Base-by-base conservation (phyloP, 805 yeast genomes). In the Candida nitratophila region DNA sequence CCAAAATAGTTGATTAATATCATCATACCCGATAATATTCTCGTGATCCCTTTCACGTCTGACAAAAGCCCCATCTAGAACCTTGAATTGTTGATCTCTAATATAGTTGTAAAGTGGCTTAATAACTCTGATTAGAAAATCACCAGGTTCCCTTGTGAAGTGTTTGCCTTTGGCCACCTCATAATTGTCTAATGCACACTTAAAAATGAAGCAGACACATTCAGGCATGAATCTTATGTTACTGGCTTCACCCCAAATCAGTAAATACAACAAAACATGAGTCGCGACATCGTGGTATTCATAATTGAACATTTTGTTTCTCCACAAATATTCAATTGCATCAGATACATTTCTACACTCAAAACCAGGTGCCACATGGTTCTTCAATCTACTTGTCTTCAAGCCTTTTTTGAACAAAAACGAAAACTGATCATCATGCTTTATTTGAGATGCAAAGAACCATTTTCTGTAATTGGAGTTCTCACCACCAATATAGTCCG, bases 401-500 rank as follows among this genome's bases (percentile, higher is more conserved):
- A 79, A 75, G 31, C 83, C 73, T 46, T 76, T 73, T 45, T 79
- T 79, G 48, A 76, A 64, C 57, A 77, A 79, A 51, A 77, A 77
- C 50, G 76, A 40, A 16, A 62, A 46, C 20, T 76, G 83, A 44
- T 78, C 84, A 63, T 89, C 96, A 40, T 83, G 63, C 51, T 83
- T 89, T 32, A 84, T 66, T 62, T 82, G 87, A 9, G 95, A 87
- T 38, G 95, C 87, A 64, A 90, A 86, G 61, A 81, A 88, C 98
- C 98, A 91, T 63, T 86, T 88, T 56, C 83, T 77, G 64, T 82
- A 91, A 64, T 91, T 91, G 3, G 97, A 77, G 47, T 81, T 70
- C 41, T 81, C 86, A 16, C 98, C 97, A 0, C 96, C 97, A 48
- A 91, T 87, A 63, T 91, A 91, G 49, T 90, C 95, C 1, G 88